A percentile compares a stretch with the other conserved stretches of the same genome.
Evolutionary conservation across 2,329 filamentous ascomycete genomes (phyloP).

Genomic region (Clonostachys byssicola): DNA sequence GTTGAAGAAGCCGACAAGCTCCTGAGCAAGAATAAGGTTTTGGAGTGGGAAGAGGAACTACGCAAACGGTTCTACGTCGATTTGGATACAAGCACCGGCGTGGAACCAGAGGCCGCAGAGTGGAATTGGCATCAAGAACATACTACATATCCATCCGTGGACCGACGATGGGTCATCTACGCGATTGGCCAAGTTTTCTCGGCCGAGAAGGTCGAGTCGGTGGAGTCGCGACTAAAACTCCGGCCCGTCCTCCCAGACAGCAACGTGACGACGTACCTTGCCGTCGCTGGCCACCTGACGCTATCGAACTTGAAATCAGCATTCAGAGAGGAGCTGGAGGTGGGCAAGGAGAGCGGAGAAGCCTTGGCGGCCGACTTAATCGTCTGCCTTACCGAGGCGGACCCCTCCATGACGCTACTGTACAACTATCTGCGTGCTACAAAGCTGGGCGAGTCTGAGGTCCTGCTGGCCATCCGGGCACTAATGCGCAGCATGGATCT

Average conservation of each 20-base stretch:
- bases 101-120: constrained; percentile 22
- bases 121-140: constrained; percentile 46
- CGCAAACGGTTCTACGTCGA: constrained; percentile 43
- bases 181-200: constrained; percentile 59
- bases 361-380: constrained; percentile 58
- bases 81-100: constrained; percentile 2
- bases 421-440: constrained; percentile 62
- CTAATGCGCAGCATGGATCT: constrained; percentile 68
- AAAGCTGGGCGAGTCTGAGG: constrained; percentile 60
- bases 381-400: constrained; percentile 57
- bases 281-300: constrained; percentile 56
- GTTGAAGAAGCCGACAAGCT: constrained; percentile 42
- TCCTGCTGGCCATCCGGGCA: constrained; percentile 60
- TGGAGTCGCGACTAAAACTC: constrained; percentile 18
- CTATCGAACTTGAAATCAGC: constrained; percentile 54
- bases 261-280: constrained; percentile 54
- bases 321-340: constrained; percentile 42
- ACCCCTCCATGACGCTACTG: constrained; percentile 64
- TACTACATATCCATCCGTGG: constrained; percentile 46
- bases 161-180: constrained; percentile 63
- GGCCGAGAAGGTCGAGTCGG: constrained; percentile 38
- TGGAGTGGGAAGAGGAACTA: constrained; percentile 44
- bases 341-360: constrained; percentile 36
- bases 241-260: constrained; percentile 40
- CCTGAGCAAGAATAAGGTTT: constrained; percentile 37